Conservation (phyloP, 2,329 filamentous ascomycete species). For the Corniculantispora saksenae region DNA sequence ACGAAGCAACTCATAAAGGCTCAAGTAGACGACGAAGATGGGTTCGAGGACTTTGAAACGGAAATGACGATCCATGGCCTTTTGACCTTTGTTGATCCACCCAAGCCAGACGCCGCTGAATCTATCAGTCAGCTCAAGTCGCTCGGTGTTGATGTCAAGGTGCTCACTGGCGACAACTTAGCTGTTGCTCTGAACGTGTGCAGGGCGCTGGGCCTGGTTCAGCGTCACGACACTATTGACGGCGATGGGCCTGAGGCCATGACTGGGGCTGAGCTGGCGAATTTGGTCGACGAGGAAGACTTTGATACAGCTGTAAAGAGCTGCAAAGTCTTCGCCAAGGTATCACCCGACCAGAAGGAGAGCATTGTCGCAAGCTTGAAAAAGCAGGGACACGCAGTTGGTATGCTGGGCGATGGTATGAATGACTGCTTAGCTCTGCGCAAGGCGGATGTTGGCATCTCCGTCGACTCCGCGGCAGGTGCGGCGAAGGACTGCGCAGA, state of each 20-base stretch:
- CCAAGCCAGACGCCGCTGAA: conserved; percentile 31
- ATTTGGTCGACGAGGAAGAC: conserved; percentile 22
- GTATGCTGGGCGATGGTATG: conserved; percentile 34
- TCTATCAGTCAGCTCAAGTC: conserved; percentile 27
- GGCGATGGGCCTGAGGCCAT: conserved; percentile 27
- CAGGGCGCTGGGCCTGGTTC: conserved; percentile 26
- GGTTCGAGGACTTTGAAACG: conserved; percentile 26
- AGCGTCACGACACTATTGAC: conserved; percentile 21
- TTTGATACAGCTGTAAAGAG: conserved; percentile 27
- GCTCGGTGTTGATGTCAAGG: conserved; percentile 31
- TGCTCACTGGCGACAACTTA: conserved; percentile 31
- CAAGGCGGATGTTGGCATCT: conserved; percentile 31
- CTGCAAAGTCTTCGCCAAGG: conserved; percentile 32
- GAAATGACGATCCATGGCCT: conserved; percentile 30
- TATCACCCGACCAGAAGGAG: conserved; percentile 30
- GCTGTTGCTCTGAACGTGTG: conserved; percentile 32
- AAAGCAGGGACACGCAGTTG: conserved; percentile 28
- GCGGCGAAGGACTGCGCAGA: conserved; percentile 33
- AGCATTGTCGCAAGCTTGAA: conserved; percentile 28
- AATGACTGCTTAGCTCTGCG: conserved; percentile 33
- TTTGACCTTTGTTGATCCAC: conserved; percentile 31
- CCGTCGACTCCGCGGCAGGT: conserved; percentile 32
- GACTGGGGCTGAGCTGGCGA: conserved; percentile 28
- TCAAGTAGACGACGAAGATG: conserved; percentile 24
- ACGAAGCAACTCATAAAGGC: conserved; percentile 23